Evolutionary conservation across 176 grass and related monocot genomes (phyloP).

Genomic region (Aegilops bicornis): DNA sequence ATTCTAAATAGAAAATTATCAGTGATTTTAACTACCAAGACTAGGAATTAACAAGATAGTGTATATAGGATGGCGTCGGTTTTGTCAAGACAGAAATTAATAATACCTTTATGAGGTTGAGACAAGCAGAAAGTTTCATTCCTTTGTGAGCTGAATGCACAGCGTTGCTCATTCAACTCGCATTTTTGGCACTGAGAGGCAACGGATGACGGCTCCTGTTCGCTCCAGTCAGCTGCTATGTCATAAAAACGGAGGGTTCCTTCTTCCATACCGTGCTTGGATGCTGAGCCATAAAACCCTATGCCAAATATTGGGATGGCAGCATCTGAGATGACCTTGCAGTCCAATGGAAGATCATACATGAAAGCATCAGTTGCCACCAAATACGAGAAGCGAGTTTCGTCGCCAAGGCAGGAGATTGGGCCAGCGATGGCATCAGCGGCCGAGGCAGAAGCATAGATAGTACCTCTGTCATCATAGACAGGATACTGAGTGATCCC

Average conservation of each 20-base stretch:
- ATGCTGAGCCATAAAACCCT: too few species aligned
- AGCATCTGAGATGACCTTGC: too few species aligned
- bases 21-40: neutral
- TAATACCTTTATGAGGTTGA: neutral
- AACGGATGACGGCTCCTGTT: neutral
- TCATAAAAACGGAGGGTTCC: neutral
- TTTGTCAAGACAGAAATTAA: neutral
- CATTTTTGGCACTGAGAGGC: neutral
- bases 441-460: too few species aligned
- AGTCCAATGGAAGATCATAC: too few species aligned
- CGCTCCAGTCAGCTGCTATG: neutral
- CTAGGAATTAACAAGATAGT: neutral
- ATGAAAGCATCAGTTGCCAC: too few species aligned
- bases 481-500: too few species aligned
- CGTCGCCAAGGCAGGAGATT: too few species aligned
- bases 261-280: neutral
- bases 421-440: too few species aligned
- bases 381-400: too few species aligned
- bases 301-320: too few species aligned
- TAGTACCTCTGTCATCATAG: too few species aligned
- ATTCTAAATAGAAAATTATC: neutral
- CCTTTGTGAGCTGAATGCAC: conserved; percentile 27
- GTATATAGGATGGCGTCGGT: neutral
- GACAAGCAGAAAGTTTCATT: conserved; percentile 33
- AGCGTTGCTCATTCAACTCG: neutral